Percentiles rank a stretch among this genome's conserved stretches.
Evolutionary conservation across 2,329 filamentous ascomycete genomes (phyloP).

Genomic region (Diplodia corticola): DNA sequence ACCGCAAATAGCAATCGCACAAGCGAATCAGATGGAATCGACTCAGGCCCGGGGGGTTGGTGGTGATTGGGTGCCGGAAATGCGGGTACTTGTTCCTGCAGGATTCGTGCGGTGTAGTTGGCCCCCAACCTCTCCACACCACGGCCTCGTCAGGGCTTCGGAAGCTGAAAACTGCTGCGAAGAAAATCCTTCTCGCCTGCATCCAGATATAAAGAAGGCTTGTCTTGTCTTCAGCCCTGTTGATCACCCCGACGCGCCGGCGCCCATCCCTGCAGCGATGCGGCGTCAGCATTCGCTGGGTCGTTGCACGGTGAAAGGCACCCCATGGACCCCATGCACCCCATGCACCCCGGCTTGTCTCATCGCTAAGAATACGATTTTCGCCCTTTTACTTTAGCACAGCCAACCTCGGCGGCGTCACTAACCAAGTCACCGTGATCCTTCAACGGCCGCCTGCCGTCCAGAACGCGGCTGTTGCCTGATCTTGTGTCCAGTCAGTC

Average conservation of each 20-base stretch:
- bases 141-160: background rate
- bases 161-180: background rate
- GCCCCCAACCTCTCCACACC: background rate
- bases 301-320: background rate
- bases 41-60: background rate
- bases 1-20: background rate
- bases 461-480: background rate
- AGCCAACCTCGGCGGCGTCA: background rate
- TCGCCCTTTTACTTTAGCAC: background rate
- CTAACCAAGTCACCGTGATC: background rate
- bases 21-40: background rate
- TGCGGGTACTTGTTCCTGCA: background rate
- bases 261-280: background rate
- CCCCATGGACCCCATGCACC: no score
- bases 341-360: background rate
- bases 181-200: background rate
- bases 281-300: background rate
- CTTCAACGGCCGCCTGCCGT: background rate
- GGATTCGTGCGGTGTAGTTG: background rate
- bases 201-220: background rate
- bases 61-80: background rate
- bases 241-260: background rate
- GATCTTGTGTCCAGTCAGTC: background rate
- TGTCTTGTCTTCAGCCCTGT: background rate
- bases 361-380: background rate